Evolutionary conservation across 139 green algal genomes (phyloP), one percentile per base, ranked within the genome.

Genomic region (Deuterostichococcus epilithicus): DNA sequence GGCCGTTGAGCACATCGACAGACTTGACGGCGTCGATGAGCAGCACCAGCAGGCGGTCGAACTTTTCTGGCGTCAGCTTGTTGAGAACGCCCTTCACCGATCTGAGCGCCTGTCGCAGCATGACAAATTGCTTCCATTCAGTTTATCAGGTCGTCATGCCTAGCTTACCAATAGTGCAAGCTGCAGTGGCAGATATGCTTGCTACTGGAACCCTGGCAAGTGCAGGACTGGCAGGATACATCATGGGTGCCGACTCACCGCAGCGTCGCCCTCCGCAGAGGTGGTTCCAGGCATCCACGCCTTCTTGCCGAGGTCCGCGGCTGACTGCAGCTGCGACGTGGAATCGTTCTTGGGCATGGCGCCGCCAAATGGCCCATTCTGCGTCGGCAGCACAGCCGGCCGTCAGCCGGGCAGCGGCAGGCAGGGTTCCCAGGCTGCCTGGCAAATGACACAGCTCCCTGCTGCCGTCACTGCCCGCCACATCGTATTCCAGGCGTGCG

Each of bases 31-130:
- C 80, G 67, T 88, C 85, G 59, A 96, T 80, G 71, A 97, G 82
- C 87, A 97, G 94, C 8, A 84, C 68, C 52, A 94, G 82, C 80
- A 98, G 88, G 5, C 90, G 87, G 44, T 99, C 96, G 84, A 98
- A 99, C 83, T 99, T 99, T 82, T 99, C 93, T 0, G 96, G 96
- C 34, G 96, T 99, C 69, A 99, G 93, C 92, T 99, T 99, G 91
- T 99, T 99, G 42, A 99, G 90, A 5, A 98, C 94, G 74, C 92
- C 92, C 90, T 98, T 98, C 45, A 99, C 86, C 75, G 87, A 89
- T 68, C 92, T 93, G 37, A 96, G 76, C 8, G 95, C 90, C 89
- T 98, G 89, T 8, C 52, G 28, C 60, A 69, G 25, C 20, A 67
- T 44, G 34, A 32, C 28, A 36, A 34, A n/a, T n/a, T 66, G 20